phyloP scores from a whole-genome alignment of 176 grass and related monocot genomes.

The Avena eriantha region DNA sequence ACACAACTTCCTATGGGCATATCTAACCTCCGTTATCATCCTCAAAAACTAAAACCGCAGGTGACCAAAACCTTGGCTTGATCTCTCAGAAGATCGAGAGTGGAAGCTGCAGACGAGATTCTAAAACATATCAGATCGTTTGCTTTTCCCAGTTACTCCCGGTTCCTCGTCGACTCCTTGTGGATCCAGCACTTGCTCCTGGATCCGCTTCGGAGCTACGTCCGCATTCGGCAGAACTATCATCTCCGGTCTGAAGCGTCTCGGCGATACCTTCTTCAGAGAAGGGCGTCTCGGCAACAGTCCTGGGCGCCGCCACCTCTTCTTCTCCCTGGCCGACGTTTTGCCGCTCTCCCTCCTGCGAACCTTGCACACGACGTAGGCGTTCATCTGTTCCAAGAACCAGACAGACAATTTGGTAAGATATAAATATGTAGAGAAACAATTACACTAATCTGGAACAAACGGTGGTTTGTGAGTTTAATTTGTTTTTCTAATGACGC shows the following conservation, averaged over 20 bases:
- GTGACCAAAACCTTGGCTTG: background rate
- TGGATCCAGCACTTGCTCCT: background rate
- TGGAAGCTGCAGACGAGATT: background rate
- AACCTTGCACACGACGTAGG: conserved; percentile 31
- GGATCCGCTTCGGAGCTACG: background rate
- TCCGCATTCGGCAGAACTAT: background rate
- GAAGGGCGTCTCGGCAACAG: background rate
- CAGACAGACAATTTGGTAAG: background rate
- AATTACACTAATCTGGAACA: no score
- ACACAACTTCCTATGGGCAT: background rate
- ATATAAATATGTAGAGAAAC: background rate
- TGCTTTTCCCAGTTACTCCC: background rate
- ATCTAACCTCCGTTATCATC: background rate
- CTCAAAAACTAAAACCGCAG: background rate
- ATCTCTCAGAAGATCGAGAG: background rate
- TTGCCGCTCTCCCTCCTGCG: background rate
- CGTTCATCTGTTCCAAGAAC: conserved; percentile 37
- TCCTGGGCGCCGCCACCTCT: background rate
- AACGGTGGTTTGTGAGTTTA: background rate
- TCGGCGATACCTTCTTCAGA: background rate
- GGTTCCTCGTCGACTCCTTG: background rate
- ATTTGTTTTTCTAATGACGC: background rate
- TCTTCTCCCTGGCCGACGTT: background rate
- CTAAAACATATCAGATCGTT: background rate
- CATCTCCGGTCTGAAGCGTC: background rate